A percentile compares a stretch with the other conserved stretches of the same genome.
These are phyloP conservation scores for Mrakia blollopis DNA, from an alignment of 768 basidiomycete species.

Conservation along the genomic window DNA sequence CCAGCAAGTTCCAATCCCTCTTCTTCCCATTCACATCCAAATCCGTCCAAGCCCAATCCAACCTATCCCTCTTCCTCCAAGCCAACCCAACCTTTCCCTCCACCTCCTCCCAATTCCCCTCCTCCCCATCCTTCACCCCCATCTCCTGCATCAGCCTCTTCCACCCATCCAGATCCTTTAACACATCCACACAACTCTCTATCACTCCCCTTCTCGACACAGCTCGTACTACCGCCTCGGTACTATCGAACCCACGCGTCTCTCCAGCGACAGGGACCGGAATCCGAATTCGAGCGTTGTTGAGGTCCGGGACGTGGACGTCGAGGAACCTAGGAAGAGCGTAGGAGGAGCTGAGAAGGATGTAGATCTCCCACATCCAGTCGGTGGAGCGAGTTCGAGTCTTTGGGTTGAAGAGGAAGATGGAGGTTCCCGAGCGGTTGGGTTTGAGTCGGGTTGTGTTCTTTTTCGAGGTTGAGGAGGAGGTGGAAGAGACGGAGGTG, in stretches of 20 bases:
- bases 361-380: conserved; percentile 30
- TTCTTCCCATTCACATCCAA: conserved; percentile 12
- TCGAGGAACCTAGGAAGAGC: conserved; percentile 25
- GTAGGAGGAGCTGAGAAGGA: not conserved
- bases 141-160: conserved; percentile 13
- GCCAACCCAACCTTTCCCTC: conserved; percentile 20
- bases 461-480: not conserved
- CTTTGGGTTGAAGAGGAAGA: conserved; percentile 32
- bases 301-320: conserved; percentile 25
- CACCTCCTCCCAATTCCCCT: not conserved
- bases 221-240: conserved; percentile 14
- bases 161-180: conserved; percentile 24
- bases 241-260: conserved; percentile 24
- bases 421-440: conserved; percentile 20
- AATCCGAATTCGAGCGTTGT: conserved; percentile 27
- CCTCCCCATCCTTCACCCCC: conserved; percentile 2
- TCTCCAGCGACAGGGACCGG: conserved; percentile 22
- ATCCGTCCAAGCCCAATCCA: conserved; percentile 30
- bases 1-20: conserved; percentile 27
- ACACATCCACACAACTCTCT: conserved; percentile 3
- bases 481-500: conserved; percentile 10
- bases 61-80: conserved; percentile 27
- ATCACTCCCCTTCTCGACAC: conserved; percentile 21
- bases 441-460: not conserved
- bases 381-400: conserved; percentile 29